Evolutionary conservation across 768 basidiomycete species (phyloP).

Genomic region (Leccinum longicurvipes): DNA sequence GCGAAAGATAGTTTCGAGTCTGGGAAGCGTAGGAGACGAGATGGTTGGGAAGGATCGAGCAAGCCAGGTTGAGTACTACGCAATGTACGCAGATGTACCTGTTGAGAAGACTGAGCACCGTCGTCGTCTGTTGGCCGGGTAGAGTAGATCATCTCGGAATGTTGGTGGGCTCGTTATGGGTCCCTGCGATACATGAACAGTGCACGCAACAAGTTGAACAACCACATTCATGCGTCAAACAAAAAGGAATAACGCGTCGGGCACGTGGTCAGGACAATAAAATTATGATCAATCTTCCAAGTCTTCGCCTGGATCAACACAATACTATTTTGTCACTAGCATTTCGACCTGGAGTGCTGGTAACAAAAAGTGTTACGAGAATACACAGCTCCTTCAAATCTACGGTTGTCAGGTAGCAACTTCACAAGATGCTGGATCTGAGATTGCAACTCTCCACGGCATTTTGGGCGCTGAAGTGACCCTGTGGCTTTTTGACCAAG

Average conservation of each 20-base stretch:
- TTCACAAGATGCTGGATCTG: background rate
- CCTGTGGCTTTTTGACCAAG: background rate
- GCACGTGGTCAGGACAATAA: constrained; percentile 15
- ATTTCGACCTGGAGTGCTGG: background rate
- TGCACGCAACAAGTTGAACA: too few species aligned
- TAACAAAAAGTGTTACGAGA: background rate
- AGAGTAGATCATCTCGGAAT: constrained; percentile 10
- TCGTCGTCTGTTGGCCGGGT: constrained; percentile 5
- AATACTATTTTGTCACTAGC: background rate
- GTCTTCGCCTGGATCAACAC: background rate
- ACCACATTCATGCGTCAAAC: background rate
- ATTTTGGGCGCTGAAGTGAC: background rate
- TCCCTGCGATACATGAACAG: background rate
- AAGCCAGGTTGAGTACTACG: constrained; percentile 57
- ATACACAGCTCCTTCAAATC: background rate
- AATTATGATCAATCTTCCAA: background rate
- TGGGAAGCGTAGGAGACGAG: constrained; percentile 57
- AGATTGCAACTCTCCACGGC: background rate
- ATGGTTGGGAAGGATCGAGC: constrained; percentile 59
- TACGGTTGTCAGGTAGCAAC: background rate
- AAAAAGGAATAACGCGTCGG: constrained; percentile 7
- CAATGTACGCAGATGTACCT: constrained; percentile 13
- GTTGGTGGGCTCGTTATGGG: background rate
- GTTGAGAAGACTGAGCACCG: constrained; percentile 7
- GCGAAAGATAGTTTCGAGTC: constrained; percentile 68